Percentiles rank a stretch among this genome's conserved stretches.
These are phyloP conservation scores for Brasilioporus rufonigricans DNA, from an alignment of 768 basidiomycete species.

Conservation along the genomic window DNA sequence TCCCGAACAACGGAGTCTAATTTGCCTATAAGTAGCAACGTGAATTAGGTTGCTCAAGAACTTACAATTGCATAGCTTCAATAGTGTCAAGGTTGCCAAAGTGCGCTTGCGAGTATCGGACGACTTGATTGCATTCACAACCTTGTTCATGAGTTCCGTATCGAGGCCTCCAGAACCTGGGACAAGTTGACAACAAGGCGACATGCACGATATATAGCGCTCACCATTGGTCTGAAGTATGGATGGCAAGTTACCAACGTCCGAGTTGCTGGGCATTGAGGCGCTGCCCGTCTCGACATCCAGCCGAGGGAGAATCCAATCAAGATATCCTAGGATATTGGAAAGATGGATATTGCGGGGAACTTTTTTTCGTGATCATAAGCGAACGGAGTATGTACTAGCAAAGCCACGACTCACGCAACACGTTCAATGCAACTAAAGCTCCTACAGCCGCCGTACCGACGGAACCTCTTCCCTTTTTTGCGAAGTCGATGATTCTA, in stretches of 20 bases:
- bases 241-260: too few relatives aligned
- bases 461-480: background rate
- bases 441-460: background rate
- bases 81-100: background rate
- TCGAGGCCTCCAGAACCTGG: background rate
- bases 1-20: background rate
- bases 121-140: background rate
- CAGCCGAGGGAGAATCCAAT: background rate
- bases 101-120: background rate
- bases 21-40: background rate
- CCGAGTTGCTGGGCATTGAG: background rate
- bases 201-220: background rate
- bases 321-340: background rate
- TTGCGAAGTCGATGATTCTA: background rate
- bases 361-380: background rate
- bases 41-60: background rate
- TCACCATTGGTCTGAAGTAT: background rate
- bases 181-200: background rate
- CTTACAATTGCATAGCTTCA: background rate
- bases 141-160: background rate
- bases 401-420: background rate
- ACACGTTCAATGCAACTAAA: too few relatives aligned
- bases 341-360: background rate
- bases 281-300: background rate
- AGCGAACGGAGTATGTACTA: too few relatives aligned